Evolutionary conservation across 148 eudicot species (phyloP), one percentile per base, ranked within the genome.

Genomic region (Talinum fruticosum): DNA sequence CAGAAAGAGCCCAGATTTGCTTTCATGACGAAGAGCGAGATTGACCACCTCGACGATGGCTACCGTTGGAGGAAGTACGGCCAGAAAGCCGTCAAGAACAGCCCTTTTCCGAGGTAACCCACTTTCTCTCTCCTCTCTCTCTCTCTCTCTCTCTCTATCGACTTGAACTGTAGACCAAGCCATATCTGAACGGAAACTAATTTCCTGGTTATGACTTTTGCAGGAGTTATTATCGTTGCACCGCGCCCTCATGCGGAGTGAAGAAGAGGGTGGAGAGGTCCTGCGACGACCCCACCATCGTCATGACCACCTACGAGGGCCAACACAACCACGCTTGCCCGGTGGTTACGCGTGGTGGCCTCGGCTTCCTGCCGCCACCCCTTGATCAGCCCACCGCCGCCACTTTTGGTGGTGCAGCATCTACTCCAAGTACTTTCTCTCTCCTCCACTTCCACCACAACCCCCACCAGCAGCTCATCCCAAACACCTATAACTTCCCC

Each of bases 1-100:
- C 71, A 75, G 66, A 94, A 82, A 61, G 97, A 92, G 66, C 92
- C 97, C 32, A 87, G 95, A 87, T 87, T 87, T 86, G 98, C 97
- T 75, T 94, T 94, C 90, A 84, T 88, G 89, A 92, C 96, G 47
- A 92, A 87, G 89, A 94, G 90, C 71, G 93, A 94, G 30, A 82
- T 92, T 74, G 98, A 94, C 88, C 92, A 92, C 66, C 87, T 94
- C 82, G 98, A 94, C 76, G 98, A 94, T 78, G 98, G 98, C 18
- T 94, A 81, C 77, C 89, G 98, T 83, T 94, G 98, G 98, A 88
- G 98, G 19, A 94, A 94, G 80, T 94, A 94, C 82, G 98, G 98
- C 81, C 98, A 94, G 69, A 94, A 94, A 62, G 66, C 66, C 66
- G 66, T 62, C 33, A 62, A 62, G 66, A 62, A 62, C 66, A 62